phyloP scores from a whole-genome alignment of 2,329 filamentous ascomycete species.

The Orbilia brochopaga region DNA sequence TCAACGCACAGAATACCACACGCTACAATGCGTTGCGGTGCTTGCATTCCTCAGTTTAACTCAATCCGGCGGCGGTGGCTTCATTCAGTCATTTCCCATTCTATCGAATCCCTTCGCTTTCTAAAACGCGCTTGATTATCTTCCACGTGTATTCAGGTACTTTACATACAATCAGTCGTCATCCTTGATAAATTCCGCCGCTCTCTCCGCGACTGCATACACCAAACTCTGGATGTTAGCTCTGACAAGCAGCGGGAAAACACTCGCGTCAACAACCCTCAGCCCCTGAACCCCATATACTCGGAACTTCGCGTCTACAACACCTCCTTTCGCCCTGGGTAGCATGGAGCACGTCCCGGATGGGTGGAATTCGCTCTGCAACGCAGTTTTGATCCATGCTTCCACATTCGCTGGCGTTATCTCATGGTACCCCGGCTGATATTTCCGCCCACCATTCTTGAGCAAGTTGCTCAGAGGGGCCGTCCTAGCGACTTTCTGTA shows the following conservation, averaged over 20 bases:
- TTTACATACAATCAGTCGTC: slow-evolving; percentile 26
- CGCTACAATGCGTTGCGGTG: too few species aligned
- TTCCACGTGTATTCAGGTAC: background rate
- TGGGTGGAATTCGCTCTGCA: slow-evolving; percentile 55
- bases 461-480: slow-evolving; percentile 33
- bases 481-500: slow-evolving; percentile 31
- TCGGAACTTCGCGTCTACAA: slow-evolving; percentile 58
- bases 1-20: background rate
- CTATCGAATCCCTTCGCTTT: too few species aligned
- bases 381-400: slow-evolving; percentile 56
- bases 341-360: slow-evolving; percentile 57
- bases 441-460: slow-evolving; percentile 36
- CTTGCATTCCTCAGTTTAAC: too few species aligned
- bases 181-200: slow-evolving; percentile 61
- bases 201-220: slow-evolving; percentile 59
- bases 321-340: slow-evolving; percentile 56
- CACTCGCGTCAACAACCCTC: slow-evolving; percentile 59
- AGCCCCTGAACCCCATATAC: slow-evolving; percentile 59
- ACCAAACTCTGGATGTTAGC: slow-evolving; percentile 56
- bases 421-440: slow-evolving; percentile 35
- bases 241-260: slow-evolving; percentile 57
- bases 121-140: too few species aligned
- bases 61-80: too few species aligned
- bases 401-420: slow-evolving; percentile 56
- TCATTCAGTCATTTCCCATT: too few species aligned